phyloP scores from a whole-genome alignment of 2,329 filamentous ascomycete species.

The Sporothrix curviconia region DNA sequence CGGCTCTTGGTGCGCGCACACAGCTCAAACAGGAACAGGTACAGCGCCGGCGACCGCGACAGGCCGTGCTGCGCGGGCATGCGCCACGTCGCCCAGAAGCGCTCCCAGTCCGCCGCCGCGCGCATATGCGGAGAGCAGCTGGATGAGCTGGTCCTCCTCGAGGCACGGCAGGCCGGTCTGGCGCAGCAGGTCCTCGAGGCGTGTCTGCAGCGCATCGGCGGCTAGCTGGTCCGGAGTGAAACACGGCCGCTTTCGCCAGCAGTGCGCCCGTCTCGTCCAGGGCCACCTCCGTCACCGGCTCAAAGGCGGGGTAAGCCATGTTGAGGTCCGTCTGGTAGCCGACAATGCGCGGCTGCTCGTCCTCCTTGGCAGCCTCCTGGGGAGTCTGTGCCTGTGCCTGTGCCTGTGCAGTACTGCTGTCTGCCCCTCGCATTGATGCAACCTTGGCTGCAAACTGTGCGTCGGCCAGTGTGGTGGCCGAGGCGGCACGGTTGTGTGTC shows the following conservation, averaged over 20 bases:
- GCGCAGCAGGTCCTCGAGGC: constrained; percentile 40
- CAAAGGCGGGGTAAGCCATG: background rate
- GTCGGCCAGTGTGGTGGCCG: background rate
- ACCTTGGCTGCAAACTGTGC: background rate
- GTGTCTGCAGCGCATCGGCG: constrained; percentile 30
- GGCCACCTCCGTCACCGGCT: background rate
- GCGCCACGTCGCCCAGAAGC: constrained; percentile 57
- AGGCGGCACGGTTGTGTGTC: constrained; percentile 21
- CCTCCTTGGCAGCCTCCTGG: background rate
- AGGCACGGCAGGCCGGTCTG: constrained; percentile 34
- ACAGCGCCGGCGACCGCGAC: constrained; percentile 46
- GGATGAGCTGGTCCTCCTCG: constrained; percentile 30
- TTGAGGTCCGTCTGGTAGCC: background rate
- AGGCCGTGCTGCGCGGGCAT: constrained; percentile 44
- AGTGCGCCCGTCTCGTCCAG: too few relatives aligned
- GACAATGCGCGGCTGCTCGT: background rate
- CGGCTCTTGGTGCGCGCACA: constrained; percentile 41
- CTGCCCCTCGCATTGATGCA: too few relatives aligned
- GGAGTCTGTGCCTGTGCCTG: too few relatives aligned
- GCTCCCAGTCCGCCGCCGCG: constrained; percentile 41
- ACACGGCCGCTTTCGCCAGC: too few relatives aligned
- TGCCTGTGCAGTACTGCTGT: too few relatives aligned
- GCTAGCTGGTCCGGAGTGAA: background rate
- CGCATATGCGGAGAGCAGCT: constrained; percentile 42
- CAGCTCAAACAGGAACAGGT: constrained; percentile 45